A percentile compares a stretch with the other conserved stretches of the same genome.
phyloP scores from a whole-genome alignment of 805 yeast genomes.

The Saccharomyces jurei region DNA sequence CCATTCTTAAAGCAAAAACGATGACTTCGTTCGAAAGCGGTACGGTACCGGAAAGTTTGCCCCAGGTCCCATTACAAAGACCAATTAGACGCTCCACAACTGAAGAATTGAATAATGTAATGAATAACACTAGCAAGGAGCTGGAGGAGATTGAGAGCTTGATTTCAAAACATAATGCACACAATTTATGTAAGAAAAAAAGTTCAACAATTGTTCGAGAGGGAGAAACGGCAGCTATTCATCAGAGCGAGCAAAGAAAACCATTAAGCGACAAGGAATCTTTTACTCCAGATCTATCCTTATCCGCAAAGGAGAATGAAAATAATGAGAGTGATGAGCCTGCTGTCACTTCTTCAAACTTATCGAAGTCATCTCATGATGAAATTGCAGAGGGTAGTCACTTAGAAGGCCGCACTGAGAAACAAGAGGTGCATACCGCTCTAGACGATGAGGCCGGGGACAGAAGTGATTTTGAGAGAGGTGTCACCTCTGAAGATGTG shows the following conservation, averaged over 20 bases:
- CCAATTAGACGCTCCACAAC: slow-evolving; percentile 10
- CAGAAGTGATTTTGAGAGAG: background rate
- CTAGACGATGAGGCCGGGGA: background rate
- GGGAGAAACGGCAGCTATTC: background rate
- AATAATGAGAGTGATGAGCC: background rate
- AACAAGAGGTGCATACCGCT: background rate
- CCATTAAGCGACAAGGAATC: background rate
- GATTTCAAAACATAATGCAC: slow-evolving; percentile 1
- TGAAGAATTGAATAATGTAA: slow-evolving; percentile 6
- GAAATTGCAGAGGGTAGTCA: background rate
- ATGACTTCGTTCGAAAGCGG: background rate
- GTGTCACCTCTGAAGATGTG: background rate
- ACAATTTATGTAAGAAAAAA: background rate
- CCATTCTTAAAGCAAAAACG: slow-evolving; percentile 4
- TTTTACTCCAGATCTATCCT: background rate
- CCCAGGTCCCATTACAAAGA: slow-evolving; percentile 5
- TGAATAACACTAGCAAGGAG: slow-evolving; percentile 8
- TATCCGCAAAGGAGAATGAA: background rate
- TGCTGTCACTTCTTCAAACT: background rate
- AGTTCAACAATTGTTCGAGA: background rate
- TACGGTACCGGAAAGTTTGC: slow-evolving; percentile 1
- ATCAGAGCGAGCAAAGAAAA: slow-evolving; percentile 1
- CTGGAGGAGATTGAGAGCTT: slow-evolving; percentile 9
- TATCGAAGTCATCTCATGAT: background rate
- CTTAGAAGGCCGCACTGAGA: background rate